phyloP scores from a whole-genome alignment of 805 yeast species.

The Nakazawaea molendinolei region DNA sequence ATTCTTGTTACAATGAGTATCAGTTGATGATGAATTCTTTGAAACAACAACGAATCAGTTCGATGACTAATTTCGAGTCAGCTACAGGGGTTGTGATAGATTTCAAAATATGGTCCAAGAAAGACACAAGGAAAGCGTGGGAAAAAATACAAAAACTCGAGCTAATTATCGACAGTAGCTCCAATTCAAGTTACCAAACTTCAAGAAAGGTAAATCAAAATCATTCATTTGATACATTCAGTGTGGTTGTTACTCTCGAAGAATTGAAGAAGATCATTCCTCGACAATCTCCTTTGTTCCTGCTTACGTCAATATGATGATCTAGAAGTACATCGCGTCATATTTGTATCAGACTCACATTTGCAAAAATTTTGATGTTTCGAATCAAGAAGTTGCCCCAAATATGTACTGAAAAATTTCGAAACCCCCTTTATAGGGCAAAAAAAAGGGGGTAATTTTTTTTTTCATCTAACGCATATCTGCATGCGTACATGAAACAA shows the following conservation, averaged over 20 bases:
- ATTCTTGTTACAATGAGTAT: conserved; percentile 74
- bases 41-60: conserved; percentile 27
- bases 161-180: conserved; percentile 1
- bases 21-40: conserved; percentile 39
- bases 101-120: conserved; percentile 53
- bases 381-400: not conserved
- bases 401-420: not conserved
- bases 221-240: conserved; percentile 4
- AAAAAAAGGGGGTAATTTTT: not conserved
- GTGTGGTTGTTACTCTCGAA: conserved; percentile 7
- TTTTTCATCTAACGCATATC: too few species aligned
- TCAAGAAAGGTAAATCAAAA: conserved; percentile 5
- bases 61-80: conserved; percentile 20
- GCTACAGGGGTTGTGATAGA: conserved; percentile 32
- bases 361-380: too few species aligned
- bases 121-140: conserved; percentile 26
- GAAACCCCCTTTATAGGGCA: not conserved
- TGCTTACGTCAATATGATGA: too few species aligned
- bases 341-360: too few species aligned
- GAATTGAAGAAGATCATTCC: conserved; percentile 7
- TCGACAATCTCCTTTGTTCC: conserved; percentile 2
- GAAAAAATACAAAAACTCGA: conserved; percentile 4
- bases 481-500: too few species aligned
- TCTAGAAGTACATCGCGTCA: too few species aligned
- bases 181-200: not conserved